These are phyloP conservation scores for Xylariaceae sp. DNA, from an alignment of 2,329 filamentous ascomycete genomes.

Conservation along the genomic window DNA sequence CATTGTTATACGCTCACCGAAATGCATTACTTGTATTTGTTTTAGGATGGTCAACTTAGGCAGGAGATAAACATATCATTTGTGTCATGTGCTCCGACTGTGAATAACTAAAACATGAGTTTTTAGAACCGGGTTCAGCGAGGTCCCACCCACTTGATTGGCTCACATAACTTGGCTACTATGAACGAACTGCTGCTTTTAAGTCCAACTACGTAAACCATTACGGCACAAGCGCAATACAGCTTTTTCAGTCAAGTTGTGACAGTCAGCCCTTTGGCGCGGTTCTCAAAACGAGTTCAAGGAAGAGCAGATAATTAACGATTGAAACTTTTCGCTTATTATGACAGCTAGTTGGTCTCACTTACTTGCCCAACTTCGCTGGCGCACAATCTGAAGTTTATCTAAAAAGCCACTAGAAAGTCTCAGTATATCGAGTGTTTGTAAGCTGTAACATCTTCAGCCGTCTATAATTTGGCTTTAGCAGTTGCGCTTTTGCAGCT, in stretches of 20 bases:
- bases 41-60: not conserved
- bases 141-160: too few species aligned
- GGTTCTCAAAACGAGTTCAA: not conserved
- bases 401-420: conserved; percentile 26
- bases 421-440: conserved; percentile 5
- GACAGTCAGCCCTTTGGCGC: conserved; percentile 9
- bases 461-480: conserved; percentile 22
- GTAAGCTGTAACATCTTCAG: conserved; percentile 17
- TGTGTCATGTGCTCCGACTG: not conserved
- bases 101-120: too few species aligned
- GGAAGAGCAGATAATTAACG: too few species aligned
- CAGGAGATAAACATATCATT: not conserved
- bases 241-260: too few species aligned
- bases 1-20: conserved; percentile 18
- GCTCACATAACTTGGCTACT: too few species aligned
- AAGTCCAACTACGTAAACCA: too few species aligned
- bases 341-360: not conserved
- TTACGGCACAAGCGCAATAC: too few species aligned
- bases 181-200: too few species aligned
- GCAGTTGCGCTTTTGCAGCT: not conserved
- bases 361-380: conserved; percentile 22
- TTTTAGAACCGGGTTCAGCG: too few species aligned
- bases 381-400: conserved; percentile 23
- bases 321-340: not conserved
- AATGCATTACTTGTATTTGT: not conserved